A percentile compares a stretch with the other conserved stretches of the same genome.
Conservation (phyloP, 2,329 filamentous ascomycete genomes). For the Cordyceps fumosorosea region DNA sequence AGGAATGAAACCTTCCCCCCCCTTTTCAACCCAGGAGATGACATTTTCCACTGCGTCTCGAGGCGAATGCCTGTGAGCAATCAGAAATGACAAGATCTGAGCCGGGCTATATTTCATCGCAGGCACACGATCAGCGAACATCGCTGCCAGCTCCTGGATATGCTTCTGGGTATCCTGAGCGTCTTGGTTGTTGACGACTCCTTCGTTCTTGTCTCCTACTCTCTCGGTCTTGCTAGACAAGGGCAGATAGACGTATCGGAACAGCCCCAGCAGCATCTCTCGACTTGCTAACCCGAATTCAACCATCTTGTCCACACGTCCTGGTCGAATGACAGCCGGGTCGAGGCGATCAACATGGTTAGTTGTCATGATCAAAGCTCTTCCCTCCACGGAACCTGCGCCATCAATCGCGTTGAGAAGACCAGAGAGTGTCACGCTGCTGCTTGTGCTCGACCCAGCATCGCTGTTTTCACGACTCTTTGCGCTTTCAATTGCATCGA, state of each 20-base stretch:
- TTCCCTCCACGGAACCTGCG: too few species aligned
- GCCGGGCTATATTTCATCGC: background rate
- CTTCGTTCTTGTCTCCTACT: too few species aligned
- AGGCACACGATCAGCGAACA: too few species aligned
- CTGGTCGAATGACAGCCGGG: slow-evolving; percentile 56
- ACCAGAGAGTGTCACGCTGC: too few species aligned
- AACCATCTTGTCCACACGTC: slow-evolving; percentile 49
- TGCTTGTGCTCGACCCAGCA: too few species aligned
- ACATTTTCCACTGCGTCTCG: background rate
- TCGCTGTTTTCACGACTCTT: too few species aligned
- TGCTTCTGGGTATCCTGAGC: too few species aligned
- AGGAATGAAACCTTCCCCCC: background rate
- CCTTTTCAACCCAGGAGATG: background rate
- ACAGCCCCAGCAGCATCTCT: slow-evolving; percentile 6
- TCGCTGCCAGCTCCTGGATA: too few species aligned
- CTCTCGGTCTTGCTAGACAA: background rate
- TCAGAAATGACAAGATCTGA: slow-evolving; percentile 2
- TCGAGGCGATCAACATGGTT: slow-evolving; percentile 61
- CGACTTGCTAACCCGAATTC: slow-evolving; percentile 10
- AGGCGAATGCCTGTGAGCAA: background rate
- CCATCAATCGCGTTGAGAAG: too few species aligned
- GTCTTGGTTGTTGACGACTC: too few species aligned
- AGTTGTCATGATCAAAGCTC: slow-evolving; percentile 20
- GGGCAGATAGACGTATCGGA: slow-evolving; percentile 3
- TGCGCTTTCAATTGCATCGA: too few species aligned